Base-by-base conservation (phyloP, 2,329 filamentous ascomycete genomes). In the Phialophora expanda region DNA sequence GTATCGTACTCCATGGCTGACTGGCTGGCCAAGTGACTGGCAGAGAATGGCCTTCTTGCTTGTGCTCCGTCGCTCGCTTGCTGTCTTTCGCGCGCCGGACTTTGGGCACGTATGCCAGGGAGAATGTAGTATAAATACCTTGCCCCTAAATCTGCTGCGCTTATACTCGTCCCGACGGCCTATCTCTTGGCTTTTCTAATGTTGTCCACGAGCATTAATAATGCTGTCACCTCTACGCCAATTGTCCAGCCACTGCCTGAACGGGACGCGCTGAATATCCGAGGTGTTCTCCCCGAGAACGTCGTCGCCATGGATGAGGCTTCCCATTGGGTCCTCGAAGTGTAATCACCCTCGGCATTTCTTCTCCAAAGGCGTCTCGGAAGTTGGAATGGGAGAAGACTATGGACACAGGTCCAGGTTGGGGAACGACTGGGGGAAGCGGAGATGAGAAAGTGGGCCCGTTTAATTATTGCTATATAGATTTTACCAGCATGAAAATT, bases 1-100 rank as follows among this genome's bases (percentile, higher is more conserved):
- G 61, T 69, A 54, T 70, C 68, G 66, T 69, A 70, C 50, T 70
- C 68, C 64, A 68, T 70, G 9, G 38, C 38, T 7, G 6, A 17
- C 38, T 44, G 38, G 17, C 38, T 7, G 38, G 14, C 30, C 11
- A 9, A 32, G 2, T 32, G 8, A 32, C 14, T n/a, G 38, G 14
- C 17, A 17, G 38, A 44, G 17, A 44, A n/a, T 17, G 38, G 8
- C 8, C 38, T 44, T n/a, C 38, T 44, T n/a, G 17, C 17, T n/a
- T 44, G 17, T 44, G 17, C 17, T 44, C 32, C 9, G 32, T 34
- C 32, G 32, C 32, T 34, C 11, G 9, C 32, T 34, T 8, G 14
- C 38, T 17, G 6, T 14, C 38, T 4, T n/a, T n/a, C 4, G 20
- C 14, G 17, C 38, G 3, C 38, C 38, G 38, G 38, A 8, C 38